These are phyloP conservation scores for Gnetum montanum DNA, from an alignment of 75 land plant species.

Conservation along the genomic window DNA sequence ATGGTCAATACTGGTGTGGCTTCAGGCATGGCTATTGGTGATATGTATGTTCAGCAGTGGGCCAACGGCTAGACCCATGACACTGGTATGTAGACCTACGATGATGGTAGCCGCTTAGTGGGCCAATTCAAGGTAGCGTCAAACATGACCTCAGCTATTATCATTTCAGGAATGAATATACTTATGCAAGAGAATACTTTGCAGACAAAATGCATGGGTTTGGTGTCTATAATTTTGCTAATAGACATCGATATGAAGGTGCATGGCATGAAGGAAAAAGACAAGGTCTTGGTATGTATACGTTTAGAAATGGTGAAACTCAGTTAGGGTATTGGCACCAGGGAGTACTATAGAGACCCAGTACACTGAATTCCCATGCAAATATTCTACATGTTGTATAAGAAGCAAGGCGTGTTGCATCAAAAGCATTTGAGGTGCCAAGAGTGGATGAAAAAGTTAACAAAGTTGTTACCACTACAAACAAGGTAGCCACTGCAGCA, in stretches of 20 bases:
- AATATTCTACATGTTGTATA: conserved; percentile 73
- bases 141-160: conserved; percentile 75
- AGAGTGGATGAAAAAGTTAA: too few species aligned
- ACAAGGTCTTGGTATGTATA: conserved; percentile 82
- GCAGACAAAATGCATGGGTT: conserved; percentile 94
- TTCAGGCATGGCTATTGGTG: conserved; percentile 68
- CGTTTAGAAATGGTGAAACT: conserved; percentile 66
- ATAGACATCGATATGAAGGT: conserved; percentile 84
- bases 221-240: conserved; percentile 81
- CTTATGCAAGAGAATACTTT: conserved; percentile 84
- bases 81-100: conserved; percentile 66
- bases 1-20: conserved; percentile 65
- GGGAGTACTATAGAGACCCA: conserved; percentile 45
- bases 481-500: too few species aligned
- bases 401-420: too few species aligned
- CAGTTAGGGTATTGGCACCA: conserved; percentile 73
- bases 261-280: conserved; percentile 92
- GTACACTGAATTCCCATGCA: conserved; percentile 38
- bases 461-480: too few species aligned
- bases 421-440: too few species aligned
- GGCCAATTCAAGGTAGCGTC: conserved; percentile 77
- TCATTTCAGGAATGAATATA: conserved; percentile 80
- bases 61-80: conserved; percentile 76
- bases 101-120: conserved; percentile 70
- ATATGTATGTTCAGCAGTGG: conserved; percentile 77